phyloP scores from a whole-genome alignment of 2,329 filamentous ascomycete genomes.

The Leptographium wingfieldii region DNA sequence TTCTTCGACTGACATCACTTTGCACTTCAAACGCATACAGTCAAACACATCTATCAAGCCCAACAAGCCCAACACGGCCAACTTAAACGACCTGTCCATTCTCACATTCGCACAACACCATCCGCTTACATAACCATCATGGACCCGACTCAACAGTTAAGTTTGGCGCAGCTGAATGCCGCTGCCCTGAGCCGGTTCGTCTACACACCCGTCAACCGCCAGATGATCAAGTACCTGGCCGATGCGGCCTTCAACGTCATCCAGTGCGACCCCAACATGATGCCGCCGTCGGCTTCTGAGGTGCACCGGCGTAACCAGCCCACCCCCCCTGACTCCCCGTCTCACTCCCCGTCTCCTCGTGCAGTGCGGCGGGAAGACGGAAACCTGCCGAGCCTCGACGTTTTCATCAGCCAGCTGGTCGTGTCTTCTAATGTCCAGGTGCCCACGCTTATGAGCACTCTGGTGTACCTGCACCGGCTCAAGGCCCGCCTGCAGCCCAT shows the following conservation, averaged over 20 bases:
- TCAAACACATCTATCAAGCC: background rate
- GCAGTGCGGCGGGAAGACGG: constrained; percentile 33
- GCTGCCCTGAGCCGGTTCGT: constrained; percentile 70
- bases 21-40: background rate
- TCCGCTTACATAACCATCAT: constrained; percentile 18
- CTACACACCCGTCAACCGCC: constrained; percentile 58
- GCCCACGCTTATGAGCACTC: constrained; percentile 89
- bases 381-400: constrained; percentile 65
- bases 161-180: constrained; percentile 50
- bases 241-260: constrained; percentile 66
- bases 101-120: background rate
- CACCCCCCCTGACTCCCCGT: constrained; percentile 31
- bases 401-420: constrained; percentile 86
- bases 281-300: constrained; percentile 29
- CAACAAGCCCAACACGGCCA: background rate
- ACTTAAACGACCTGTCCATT: background rate
- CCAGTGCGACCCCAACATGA: constrained; percentile 55
- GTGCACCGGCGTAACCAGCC: constrained; percentile 18
- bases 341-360: constrained; percentile 28
- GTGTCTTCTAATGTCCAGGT: constrained; percentile 93
- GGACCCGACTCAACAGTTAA: constrained; percentile 33
- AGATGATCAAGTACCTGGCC: constrained; percentile 70
- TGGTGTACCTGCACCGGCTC: constrained; percentile 84
- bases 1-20: background rate
- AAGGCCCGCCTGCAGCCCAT: constrained; percentile 79